Base-by-base conservation (phyloP, 2,329 filamentous ascomycete species). In the Alternaria viburni region DNA sequence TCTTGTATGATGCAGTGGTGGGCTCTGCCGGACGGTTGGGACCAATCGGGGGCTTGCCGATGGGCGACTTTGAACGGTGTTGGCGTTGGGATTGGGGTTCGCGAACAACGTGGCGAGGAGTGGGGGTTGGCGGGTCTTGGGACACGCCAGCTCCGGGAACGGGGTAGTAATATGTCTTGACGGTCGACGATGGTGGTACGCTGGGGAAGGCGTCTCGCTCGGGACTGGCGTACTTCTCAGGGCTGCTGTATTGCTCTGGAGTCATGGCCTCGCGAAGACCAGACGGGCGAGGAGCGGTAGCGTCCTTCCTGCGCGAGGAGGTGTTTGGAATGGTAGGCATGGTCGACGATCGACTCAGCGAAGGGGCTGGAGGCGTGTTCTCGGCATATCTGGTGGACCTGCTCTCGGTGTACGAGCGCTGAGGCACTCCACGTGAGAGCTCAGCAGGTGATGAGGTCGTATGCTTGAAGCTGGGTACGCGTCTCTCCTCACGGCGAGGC, bases 281-380 rank as follows among this genome's bases (percentile, higher is more conserved):
- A 8, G 79, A 79, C 7, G 72, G 62, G 60, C 69, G 75, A 43
- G 69, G 21, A 11, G 54, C 61, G 30, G 62, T 62, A 15, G 69
- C 56, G 9, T 74, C 68, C 54, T 77, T 75, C 57, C 74, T 70
- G 56, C 74, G 71, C n/a, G 74, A 68, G 32, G 72, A 71, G 21
- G 73, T 32, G 30, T 68, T 68, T 10, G 69, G 61, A 4, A 54
- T 28, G 5, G 19, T 47, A 11, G 78, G 82, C 82, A 82, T 83
- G 1, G 81, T 84, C 54, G 83, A 77, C 26, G 82, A 76, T 61
- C 83, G 82, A 54, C 72, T 77, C 47, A 83, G 61, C 23, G 80
- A 76, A 5, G 75, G 76, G 59, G 76, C 19, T 13, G 30, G 78
- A 57, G 77, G 77, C 52, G 77, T 75, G 15, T 72, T 71, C 8